Percentiles rank a stretch among this genome's conserved stretches.
phyloP scores from a whole-genome alignment of 352 stramenopile genomes.

The Phytophthora brassicae region DNA sequence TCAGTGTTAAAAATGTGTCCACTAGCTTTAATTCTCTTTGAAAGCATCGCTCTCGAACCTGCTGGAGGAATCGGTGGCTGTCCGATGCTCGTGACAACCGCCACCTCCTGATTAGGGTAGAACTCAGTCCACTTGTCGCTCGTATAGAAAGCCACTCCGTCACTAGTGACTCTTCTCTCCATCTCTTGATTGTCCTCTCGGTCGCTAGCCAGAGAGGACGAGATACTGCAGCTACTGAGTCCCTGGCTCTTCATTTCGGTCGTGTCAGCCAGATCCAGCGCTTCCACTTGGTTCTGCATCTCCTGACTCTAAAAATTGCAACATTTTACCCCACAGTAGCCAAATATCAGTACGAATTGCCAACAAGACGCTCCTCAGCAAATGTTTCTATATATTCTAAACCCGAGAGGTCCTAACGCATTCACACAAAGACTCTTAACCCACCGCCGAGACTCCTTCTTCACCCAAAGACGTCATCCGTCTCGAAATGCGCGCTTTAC shows the following conservation, averaged over 20 bases:
- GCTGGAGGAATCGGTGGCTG: conserved; percentile 55
- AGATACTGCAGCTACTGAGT: conserved; percentile 2
- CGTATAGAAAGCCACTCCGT: conserved; percentile 35
- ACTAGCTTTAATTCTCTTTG: not conserved
- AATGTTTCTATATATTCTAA: conserved; percentile 20
- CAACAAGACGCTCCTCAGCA: not conserved
- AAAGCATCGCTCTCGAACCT: conserved; percentile 32
- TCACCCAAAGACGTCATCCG: conserved; percentile 14
- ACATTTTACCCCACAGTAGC: not conserved
- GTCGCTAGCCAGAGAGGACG: no score
- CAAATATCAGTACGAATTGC: not conserved
- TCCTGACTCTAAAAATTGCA: conserved; percentile 26
- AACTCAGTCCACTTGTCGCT: conserved; percentile 57
- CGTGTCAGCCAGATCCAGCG: conserved; percentile 15
- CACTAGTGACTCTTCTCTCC: conserved; percentile 20
- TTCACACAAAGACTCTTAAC: conserved; percentile 15
- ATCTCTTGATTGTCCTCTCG: conserved; percentile 5
- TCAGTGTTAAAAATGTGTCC: conserved; percentile 2
- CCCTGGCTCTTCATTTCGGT: not conserved
- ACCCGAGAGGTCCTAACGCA: not conserved
- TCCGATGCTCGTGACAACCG: conserved; percentile 55
- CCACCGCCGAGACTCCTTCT: conserved; percentile 23
- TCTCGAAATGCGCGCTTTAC: conserved; percentile 11
- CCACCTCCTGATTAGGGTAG: conserved; percentile 58
- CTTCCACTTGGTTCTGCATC: conserved; percentile 37